These are phyloP conservation scores for Xylariaceae sp. DNA, from an alignment of 2,329 filamentous ascomycete genomes.

Conservation along the genomic window DNA sequence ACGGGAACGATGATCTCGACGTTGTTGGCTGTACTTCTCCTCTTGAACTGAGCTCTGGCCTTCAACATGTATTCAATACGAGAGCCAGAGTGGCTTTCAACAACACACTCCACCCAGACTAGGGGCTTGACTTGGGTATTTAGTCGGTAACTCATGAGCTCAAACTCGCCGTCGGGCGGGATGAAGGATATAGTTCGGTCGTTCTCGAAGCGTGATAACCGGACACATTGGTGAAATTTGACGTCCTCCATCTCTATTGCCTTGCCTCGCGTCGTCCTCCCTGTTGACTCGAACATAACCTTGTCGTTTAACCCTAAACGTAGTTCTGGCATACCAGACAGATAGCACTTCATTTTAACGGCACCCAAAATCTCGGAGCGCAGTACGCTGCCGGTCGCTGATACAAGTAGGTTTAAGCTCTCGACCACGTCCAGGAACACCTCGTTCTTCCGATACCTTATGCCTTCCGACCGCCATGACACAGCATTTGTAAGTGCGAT, in stretches of 20 bases:
- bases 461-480: slow-evolving; percentile 96
- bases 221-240: slow-evolving; percentile 98
- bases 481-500: slow-evolving; percentile 99
- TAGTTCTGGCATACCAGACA: slow-evolving; percentile 97
- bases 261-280: slow-evolving; percentile 90
- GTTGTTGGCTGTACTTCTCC: slow-evolving; percentile 96
- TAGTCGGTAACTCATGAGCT: slow-evolving; percentile 98
- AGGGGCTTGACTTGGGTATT: slow-evolving; percentile 98
- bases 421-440: slow-evolving; percentile 98
- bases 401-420: slow-evolving; percentile 93
- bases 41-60: slow-evolving; percentile 97
- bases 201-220: slow-evolving; percentile 95
- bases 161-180: slow-evolving; percentile 96
- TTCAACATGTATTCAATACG: slow-evolving; percentile 99
- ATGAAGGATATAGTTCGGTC: slow-evolving; percentile 99
- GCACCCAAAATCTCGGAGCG: slow-evolving; percentile 96
- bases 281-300: slow-evolving; percentile 99
- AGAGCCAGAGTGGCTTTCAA: slow-evolving; percentile 93
- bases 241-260: slow-evolving; percentile 99
- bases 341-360: slow-evolving; percentile 99
- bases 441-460: slow-evolving; percentile 98
- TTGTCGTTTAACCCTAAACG: slow-evolving; percentile 96
- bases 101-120: slow-evolving; percentile 98
- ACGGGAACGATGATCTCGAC: slow-evolving; percentile 98
- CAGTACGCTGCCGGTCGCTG: slow-evolving; percentile 91